phyloP scores from a whole-genome alignment of 495 filamentous ascomycete species.

The Cercophora newfieldiana region DNA sequence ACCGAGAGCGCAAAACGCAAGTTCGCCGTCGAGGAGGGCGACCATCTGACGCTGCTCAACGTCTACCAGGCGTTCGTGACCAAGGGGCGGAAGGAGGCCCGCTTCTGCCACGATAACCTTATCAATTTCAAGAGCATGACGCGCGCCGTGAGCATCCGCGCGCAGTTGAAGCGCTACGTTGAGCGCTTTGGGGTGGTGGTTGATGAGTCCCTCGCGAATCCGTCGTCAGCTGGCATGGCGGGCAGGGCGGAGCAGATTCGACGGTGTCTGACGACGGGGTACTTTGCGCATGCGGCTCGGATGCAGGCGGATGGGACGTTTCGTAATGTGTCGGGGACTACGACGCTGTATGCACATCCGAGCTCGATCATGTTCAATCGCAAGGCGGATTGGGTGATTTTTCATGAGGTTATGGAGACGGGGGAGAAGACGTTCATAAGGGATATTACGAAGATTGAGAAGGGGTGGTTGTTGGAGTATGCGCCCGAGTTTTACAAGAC shows the following conservation, averaged over 20 bases:
- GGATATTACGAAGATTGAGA: conserved; percentile 90
- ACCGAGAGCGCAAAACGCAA: conserved; percentile 72
- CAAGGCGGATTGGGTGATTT: conserved; percentile 97
- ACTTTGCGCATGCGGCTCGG: conserved; percentile 91
- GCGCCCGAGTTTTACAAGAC: conserved; percentile 80
- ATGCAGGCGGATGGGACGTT: conserved; percentile 97
- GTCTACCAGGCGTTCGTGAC: conserved; percentile 89
- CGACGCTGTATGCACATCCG: conserved; percentile 81
- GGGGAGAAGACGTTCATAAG: conserved; percentile 87
- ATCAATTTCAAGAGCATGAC: conserved; percentile 83
- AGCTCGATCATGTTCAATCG: conserved; percentile 96
- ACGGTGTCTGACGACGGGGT: conserved; percentile 85
- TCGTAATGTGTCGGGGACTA: conserved; percentile 71
- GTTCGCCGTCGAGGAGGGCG: conserved; percentile 91
- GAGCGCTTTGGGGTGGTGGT: conserved; percentile 78
- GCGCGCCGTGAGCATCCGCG: conserved; percentile 81
- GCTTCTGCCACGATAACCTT: conserved; percentile 83
- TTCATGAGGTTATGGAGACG: conserved; percentile 92
- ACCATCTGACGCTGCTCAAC: conserved; percentile 92
- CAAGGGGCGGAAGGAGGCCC: conserved; percentile 77
- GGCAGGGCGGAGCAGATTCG: conserved; percentile 71
- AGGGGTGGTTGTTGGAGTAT: conserved; percentile 87
- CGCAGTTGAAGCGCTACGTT: conserved; percentile 82
- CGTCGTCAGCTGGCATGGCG: conserved; percentile 12
- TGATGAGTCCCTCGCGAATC: conserved; percentile 53